phyloP scores from a whole-genome alignment of 164 flowering plant species.

The Nelumbo lutea region DNA sequence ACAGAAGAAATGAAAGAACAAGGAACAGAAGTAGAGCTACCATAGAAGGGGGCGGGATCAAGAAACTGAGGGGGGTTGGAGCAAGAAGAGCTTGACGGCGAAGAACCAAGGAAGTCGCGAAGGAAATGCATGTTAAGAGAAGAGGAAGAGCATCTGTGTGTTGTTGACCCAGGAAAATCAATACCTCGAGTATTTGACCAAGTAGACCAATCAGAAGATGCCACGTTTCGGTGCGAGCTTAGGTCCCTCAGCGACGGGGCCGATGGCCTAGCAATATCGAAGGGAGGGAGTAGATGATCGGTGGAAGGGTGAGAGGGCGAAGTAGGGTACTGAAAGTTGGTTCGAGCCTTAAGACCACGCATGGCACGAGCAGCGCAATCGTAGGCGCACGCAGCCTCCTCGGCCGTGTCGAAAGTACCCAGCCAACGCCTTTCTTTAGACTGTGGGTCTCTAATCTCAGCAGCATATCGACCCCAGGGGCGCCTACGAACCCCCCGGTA shows the following conservation, averaged over 20 bases:
- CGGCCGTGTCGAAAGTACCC: slow-evolving; percentile 94
- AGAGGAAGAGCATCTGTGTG: slow-evolving; percentile 7
- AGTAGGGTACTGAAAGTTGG: slow-evolving; percentile 66
- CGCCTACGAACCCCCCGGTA: slow-evolving; percentile 91
- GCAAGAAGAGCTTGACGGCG: slow-evolving; percentile 14
- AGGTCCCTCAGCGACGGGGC: neutral
- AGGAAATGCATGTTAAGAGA: slow-evolving; percentile 33
- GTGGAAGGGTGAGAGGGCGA: slow-evolving; percentile 13
- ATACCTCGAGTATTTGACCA: neutral
- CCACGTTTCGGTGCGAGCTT: slow-evolving; percentile 13
- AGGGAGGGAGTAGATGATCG: slow-evolving; percentile 3
- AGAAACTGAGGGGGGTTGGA: neutral
- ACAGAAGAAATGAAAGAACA: neutral
- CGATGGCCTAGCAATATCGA: slow-evolving; percentile 17
- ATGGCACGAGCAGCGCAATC: slow-evolving; percentile 87
- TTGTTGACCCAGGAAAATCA: slow-evolving; percentile 6
- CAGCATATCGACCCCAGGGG: slow-evolving; percentile 96
- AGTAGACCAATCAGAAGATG: slow-evolving; percentile 13
- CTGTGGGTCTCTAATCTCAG: slow-evolving; percentile 85
- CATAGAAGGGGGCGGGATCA: neutral
- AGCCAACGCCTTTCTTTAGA: slow-evolving; percentile 89
- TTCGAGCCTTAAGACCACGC: slow-evolving; percentile 81
- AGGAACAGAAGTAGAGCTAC: neutral
- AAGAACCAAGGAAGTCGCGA: slow-evolving; percentile 28
- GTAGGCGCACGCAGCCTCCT: slow-evolving; percentile 92